Conservation (phyloP, 1,284 basidiomycete genomes). For the Ustilago hordei region DNA sequence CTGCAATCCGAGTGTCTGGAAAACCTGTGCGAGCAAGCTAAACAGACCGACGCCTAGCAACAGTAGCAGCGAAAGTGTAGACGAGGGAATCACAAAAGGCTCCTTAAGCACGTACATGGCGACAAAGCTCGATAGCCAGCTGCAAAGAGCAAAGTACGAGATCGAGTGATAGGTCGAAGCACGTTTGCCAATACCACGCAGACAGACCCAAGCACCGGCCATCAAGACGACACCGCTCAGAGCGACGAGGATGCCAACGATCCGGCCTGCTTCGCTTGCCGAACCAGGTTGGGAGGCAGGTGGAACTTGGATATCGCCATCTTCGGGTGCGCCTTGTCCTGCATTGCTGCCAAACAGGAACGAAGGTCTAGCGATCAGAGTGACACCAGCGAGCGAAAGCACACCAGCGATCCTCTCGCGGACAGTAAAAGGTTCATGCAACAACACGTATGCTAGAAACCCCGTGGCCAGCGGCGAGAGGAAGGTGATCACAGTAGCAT, state of each 20-base stretch:
- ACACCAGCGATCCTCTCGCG: slow-evolving; percentile 78
- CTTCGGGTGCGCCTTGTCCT: slow-evolving; percentile 38
- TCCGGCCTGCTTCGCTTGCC: slow-evolving; percentile 28
- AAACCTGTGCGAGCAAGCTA: slow-evolving; percentile 51
- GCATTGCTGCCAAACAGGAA: slow-evolving; percentile 41
- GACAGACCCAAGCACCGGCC: slow-evolving; percentile 76
- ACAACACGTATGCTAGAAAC: slow-evolving; percentile 76
- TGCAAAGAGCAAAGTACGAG: slow-evolving; percentile 77
- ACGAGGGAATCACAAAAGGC: slow-evolving; percentile 42
- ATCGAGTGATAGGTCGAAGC: slow-evolving; percentile 81
- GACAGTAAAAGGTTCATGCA: slow-evolving; percentile 77
- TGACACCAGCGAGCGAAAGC: slow-evolving; percentile 75
- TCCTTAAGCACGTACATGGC: slow-evolving; percentile 42
- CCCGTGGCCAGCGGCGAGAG: slow-evolving; percentile 79
- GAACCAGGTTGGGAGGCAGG: slow-evolving; percentile 11
- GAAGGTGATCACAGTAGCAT: slow-evolving; percentile 82
- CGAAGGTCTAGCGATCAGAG: slow-evolving; percentile 72
- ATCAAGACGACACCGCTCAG: slow-evolving; percentile 76
- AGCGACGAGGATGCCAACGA: slow-evolving; percentile 71
- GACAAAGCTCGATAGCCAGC: slow-evolving; percentile 74
- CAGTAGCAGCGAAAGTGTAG: slow-evolving; percentile 27
- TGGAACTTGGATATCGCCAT: slow-evolving; percentile 32
- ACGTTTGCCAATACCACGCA: slow-evolving; percentile 79
- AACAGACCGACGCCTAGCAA: slow-evolving; percentile 49
- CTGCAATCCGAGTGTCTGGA: slow-evolving; percentile 56